Conservation (phyloP, 306 rosid species). For the Lagenaria siceraria region DNA sequence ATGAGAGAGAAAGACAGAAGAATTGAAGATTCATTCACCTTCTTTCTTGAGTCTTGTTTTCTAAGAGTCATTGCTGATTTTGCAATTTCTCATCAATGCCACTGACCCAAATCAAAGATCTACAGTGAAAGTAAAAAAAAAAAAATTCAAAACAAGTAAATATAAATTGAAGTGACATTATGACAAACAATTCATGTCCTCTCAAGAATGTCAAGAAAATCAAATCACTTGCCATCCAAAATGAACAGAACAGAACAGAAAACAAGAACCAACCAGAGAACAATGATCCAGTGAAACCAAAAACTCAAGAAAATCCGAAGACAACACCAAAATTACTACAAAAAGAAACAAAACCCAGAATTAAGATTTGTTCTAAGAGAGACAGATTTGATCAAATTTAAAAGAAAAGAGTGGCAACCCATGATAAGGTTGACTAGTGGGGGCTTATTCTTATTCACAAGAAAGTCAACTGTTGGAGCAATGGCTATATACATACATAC, state of each 20-base stretch:
- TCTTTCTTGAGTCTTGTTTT: slow-evolving; percentile 23
- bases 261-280: not conserved
- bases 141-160: not conserved
- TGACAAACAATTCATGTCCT: not conserved
- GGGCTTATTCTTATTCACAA: slow-evolving; percentile 15
- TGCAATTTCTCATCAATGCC: slow-evolving; percentile 17
- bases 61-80: slow-evolving; percentile 22
- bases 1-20: slow-evolving; percentile 1
- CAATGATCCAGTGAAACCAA: not conserved
- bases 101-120: slow-evolving; percentile 20
- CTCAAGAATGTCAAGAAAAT: not conserved
- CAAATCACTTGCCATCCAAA: not conserved
- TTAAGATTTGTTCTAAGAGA: not conserved
- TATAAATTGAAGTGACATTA: slow-evolving; percentile 1
- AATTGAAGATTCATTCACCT: slow-evolving; percentile 11
- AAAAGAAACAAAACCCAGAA: not conserved
- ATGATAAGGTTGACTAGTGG: slow-evolving; percentile 23
- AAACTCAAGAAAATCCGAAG: not conserved
- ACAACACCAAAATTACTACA: slow-evolving; percentile 4
- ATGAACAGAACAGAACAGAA: not conserved
- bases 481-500: slow-evolving; percentile 1
- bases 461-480: slow-evolving; percentile 36
- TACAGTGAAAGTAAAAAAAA: not conserved
- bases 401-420: slow-evolving; percentile 14
- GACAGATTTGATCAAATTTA: not conserved